Evolutionary conservation across 1,139 yeast species (phyloP).

Genomic region (Sugiyamaella japonica): DNA sequence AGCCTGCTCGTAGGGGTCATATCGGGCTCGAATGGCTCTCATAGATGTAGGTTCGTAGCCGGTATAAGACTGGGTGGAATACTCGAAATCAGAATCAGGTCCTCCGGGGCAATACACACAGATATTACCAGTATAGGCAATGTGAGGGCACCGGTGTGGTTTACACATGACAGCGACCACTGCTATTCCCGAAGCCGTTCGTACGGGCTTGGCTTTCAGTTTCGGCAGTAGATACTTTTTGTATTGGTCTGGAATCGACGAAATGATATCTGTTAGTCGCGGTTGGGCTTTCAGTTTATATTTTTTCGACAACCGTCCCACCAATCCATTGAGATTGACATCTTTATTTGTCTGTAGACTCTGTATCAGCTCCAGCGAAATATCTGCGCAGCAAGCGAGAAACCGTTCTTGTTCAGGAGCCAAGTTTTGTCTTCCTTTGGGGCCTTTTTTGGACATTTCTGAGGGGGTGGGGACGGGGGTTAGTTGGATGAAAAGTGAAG

Average conservation of each 20-base stretch:
- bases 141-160: slow-evolving; percentile 99
- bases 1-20: slow-evolving; percentile 98
- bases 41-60: slow-evolving; percentile 99
- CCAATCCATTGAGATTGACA: slow-evolving; percentile 85
- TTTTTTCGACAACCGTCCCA: slow-evolving; percentile 82
- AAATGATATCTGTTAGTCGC: slow-evolving; percentile 87
- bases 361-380: slow-evolving; percentile 81
- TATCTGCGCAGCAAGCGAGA: slow-evolving; percentile 89
- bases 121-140: slow-evolving; percentile 96
- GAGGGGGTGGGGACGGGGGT: no score
- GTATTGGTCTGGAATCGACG: slow-evolving; percentile 94
- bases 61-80: slow-evolving; percentile 95
- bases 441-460: slow-evolving; percentile 24
- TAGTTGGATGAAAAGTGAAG: no score
- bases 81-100: slow-evolving; percentile 97
- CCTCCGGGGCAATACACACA: slow-evolving; percentile 99
- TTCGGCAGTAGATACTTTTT: slow-evolving; percentile 89
- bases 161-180: slow-evolving; percentile 99
- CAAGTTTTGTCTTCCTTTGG: slow-evolving; percentile 34
- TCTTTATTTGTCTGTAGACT: slow-evolving; percentile 75
- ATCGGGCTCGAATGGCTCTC: slow-evolving; percentile 97
- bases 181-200: slow-evolving; percentile 97
- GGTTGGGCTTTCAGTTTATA: slow-evolving; percentile 93
- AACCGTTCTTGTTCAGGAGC: slow-evolving; percentile 82
- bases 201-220: slow-evolving; percentile 93